These are phyloP conservation scores for Saturnispora saitoi DNA, from an alignment of 805 yeast species.

Conservation along the genomic window DNA sequence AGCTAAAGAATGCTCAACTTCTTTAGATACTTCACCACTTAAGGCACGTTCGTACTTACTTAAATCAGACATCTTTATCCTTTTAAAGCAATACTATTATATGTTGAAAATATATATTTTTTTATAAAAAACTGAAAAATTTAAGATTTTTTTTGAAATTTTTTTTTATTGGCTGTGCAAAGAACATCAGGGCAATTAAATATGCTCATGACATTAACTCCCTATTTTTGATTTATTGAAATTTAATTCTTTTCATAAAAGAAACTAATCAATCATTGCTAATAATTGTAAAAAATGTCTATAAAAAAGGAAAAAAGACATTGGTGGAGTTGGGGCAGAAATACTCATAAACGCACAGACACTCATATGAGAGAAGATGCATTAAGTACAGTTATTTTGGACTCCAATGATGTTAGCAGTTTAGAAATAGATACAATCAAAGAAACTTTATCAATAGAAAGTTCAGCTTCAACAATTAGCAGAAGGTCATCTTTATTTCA, in stretches of 20 bases:
- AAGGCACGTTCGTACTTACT: slow-evolving; percentile 6
- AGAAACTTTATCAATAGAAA: not conserved
- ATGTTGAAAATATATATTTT: not conserved
- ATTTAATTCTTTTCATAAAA: not conserved
- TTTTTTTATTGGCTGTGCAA: slow-evolving; percentile 1
- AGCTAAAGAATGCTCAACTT: not conserved
- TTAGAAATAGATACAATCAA: not conserved
- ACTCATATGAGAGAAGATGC: not conserved
- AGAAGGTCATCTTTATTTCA: not conserved
- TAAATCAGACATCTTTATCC: slow-evolving; percentile 5
- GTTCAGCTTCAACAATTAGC: not conserved
- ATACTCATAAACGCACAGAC: not conserved
- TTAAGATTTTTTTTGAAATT: not conserved
- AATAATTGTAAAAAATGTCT: not conserved
- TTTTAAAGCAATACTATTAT: not conserved
- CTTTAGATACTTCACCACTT: not conserved
- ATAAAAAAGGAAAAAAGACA: not conserved
- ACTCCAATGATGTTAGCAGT: not conserved
- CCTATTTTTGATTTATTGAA: not conserved
- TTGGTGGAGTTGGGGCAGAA: not conserved
- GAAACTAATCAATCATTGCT: not conserved
- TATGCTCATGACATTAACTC: not conserved
- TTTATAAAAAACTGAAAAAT: not conserved
- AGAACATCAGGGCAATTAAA: not conserved
- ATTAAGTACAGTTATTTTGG: no score